Conservation (phyloP, 305 asterid species). For the Fraxinus paxiana region DNA sequence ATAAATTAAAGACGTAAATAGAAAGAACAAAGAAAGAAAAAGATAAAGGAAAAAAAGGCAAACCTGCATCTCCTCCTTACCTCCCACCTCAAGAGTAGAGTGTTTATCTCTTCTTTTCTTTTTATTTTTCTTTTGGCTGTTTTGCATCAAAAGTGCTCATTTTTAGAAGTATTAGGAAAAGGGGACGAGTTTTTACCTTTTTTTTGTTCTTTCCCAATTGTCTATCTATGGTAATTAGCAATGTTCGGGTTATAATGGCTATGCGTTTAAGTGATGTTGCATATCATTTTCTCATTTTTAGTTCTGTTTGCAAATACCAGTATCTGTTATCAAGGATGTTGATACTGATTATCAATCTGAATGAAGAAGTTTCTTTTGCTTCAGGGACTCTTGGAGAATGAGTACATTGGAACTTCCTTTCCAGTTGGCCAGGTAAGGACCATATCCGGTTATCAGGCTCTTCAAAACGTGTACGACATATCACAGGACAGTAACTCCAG, state of each 20-base stretch:
- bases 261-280: background rate
- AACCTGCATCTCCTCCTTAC: background rate
- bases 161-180: background rate
- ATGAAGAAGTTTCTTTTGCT: slow-evolving; percentile 15
- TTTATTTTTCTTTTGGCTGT: background rate
- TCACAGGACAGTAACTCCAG: slow-evolving; percentile 59
- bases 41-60: background rate
- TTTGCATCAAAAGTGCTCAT: background rate
- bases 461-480: slow-evolving; percentile 56
- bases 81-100: background rate
- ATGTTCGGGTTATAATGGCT: background rate
- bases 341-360: background rate
- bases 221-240: background rate
- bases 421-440: slow-evolving; percentile 92
- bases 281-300: background rate
- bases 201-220: background rate
- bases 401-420: slow-evolving; percentile 65
- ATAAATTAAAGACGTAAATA: background rate
- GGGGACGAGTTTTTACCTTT: background rate
- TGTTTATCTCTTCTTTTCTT: background rate
- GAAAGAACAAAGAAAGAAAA: background rate
- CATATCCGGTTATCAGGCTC: slow-evolving; percentile 77
- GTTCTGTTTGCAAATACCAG: background rate
- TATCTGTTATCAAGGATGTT: background rate
- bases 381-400: slow-evolving; percentile 96